Evolutionary conservation across 768 basidiomycete species (phyloP).

Genomic region (Fomitopsis pulvina): DNA sequence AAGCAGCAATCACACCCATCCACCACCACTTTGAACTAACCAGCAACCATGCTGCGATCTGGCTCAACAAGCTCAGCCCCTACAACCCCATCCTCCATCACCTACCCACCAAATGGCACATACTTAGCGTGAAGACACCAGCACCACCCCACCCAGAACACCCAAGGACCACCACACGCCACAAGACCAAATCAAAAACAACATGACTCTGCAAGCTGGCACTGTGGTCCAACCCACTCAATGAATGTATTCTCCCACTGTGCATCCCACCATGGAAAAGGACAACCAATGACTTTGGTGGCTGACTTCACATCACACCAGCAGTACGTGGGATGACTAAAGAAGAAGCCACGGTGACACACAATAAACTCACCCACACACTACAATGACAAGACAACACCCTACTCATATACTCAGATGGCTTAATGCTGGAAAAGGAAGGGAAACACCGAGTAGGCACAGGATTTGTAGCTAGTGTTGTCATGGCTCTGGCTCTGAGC

Average conservation of each 20-base stretch:
- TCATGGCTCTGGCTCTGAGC: too few relatives aligned
- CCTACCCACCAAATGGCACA: slow-evolving; percentile 1
- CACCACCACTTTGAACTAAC: slow-evolving; percentile 2
- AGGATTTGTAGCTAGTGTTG: not conserved
- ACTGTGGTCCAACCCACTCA: not conserved
- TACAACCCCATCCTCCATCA: not conserved
- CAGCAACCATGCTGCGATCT: not conserved
- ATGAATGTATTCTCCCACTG: not conserved
- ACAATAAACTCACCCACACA: not conserved
- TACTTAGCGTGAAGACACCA: not conserved
- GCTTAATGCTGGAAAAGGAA: slow-evolving; percentile 1
- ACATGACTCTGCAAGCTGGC: slow-evolving; percentile 1
- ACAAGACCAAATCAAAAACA: not conserved
- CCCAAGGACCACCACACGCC: not conserved
- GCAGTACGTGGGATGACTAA: not conserved
- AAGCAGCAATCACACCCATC: slow-evolving; percentile 28
- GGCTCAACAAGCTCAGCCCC: not conserved
- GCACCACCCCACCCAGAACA: not conserved
- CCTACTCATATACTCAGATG: slow-evolving; percentile 14
- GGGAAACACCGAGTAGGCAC: not conserved
- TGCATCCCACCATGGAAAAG: not conserved
- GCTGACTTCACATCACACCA: not conserved
- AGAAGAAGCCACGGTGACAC: slow-evolving; percentile 1
- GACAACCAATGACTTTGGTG: too few relatives aligned
- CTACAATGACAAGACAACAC: not conserved